Conservation (phyloP, 331 rosid species). For the Malus hybrid region DNA sequence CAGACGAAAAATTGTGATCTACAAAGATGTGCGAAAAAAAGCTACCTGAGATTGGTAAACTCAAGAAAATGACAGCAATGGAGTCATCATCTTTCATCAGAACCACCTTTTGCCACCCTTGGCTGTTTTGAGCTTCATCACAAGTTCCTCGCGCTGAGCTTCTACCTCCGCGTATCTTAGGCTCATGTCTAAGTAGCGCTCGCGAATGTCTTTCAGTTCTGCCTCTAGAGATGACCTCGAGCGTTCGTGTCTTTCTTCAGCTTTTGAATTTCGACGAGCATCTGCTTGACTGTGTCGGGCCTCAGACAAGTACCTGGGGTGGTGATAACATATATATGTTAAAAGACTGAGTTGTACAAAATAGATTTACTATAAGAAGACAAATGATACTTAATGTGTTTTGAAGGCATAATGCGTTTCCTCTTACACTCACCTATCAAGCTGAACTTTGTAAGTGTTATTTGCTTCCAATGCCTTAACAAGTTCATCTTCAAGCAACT, state of each 20-base stretch:
- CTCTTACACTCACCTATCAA: constrained; percentile 45
- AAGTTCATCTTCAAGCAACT: constrained; percentile 42
- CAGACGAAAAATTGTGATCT: constrained; percentile 1
- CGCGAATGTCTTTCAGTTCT: constrained; percentile 74
- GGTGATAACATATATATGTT: background rate
- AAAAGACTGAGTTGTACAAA: background rate
- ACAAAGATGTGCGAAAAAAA: background rate
- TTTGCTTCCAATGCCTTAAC: constrained; percentile 56
- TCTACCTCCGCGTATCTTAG: constrained; percentile 92
- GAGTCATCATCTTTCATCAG: constrained; percentile 12
- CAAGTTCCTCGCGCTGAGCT: constrained; percentile 87
- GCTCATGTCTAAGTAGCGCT: constrained; percentile 85
- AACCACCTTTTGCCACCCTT: constrained; percentile 38
- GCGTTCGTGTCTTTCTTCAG: constrained; percentile 46
- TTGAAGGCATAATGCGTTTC: background rate
- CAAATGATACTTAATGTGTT: background rate
- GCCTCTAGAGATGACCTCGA: constrained; percentile 61
- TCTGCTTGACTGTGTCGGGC: constrained; percentile 33
- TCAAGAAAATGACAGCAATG: background rate
- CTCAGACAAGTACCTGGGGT: constrained; percentile 40
- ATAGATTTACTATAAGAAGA: background rate
- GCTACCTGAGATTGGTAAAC: constrained; percentile 19
- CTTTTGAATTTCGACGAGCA: constrained; percentile 25
- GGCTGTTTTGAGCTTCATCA: constrained; percentile 62
- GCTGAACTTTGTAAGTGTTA: constrained; percentile 44